Evolutionary conservation across 2,329 filamentous ascomycete genomes (phyloP), one percentile per base, ranked within the genome.

Genomic region (Biscogniauxia sp.): DNA sequence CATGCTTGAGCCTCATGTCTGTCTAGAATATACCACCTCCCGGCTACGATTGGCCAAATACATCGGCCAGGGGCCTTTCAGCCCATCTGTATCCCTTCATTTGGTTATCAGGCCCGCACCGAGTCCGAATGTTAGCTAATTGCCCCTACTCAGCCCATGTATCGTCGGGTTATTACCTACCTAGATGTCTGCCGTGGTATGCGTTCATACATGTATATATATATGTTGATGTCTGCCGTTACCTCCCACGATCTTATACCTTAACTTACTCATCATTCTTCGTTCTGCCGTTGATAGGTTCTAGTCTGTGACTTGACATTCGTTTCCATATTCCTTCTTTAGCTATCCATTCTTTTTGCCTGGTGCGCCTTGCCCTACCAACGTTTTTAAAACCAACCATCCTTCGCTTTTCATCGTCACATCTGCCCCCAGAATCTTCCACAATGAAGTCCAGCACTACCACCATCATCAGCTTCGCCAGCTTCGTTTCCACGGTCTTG

Each of bases 401-500:
- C 19, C 41, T 55, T 28, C 15, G 20, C 25, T 41, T 52, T 11
- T 7, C 28, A 13, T 19, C 32, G 37, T 37, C 20, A 55, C 57
- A 37, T 28, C 13, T 19, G 20, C 32, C 37, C 37, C 26, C 49
- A 51, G 49, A 20, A 19, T 51, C 53, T 52, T 45, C 26, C 56
- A 60, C 17, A 28, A 68, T 68, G 64, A 63, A 68, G 63, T 64
- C 60, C 57, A 53, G 55, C 25, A 49, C 61, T 56, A 32, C 55
- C 53, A 28, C 53, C 51, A 17, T 55, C 52, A 53, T 68, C 57
- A 57, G 64, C 60, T 62, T 69, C 45, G 58, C 75, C 68, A 70
- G 75, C 56, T 69, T 79, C 63, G 73, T 77, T 61, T 66, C 79
- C 63, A 73, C 76, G 65, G 83, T 80, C 66, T 75, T 78, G 56